Base-by-base conservation (phyloP, 352 stramenopile species). In the Phytophthora nicotianae region DNA sequence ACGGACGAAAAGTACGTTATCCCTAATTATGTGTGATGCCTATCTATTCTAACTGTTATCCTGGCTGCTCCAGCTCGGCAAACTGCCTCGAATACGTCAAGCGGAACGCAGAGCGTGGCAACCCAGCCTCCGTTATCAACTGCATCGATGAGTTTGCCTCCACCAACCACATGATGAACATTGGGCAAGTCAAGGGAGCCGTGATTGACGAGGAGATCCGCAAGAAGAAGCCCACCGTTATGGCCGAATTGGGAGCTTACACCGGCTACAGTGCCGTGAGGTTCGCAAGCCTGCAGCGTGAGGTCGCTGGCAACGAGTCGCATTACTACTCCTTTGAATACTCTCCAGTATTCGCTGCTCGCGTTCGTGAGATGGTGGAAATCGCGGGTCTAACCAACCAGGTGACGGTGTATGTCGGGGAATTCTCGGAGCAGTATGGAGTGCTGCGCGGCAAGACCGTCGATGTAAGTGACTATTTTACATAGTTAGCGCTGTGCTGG, bases 271-370 rank as follows among this genome's bases (percentile, higher is more conserved):
- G 77, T 47, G 54, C 74, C 8, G 77, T 82, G 41, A 68, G 74
- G 3, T 83, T 83, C 17, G 77, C 72, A 8, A 77, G 63, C 35
- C 27, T 75, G 40, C 76, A 86, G 42, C 72, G 69, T 17, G 64
- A 81, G 23, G 66, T 79, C 4, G 60, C 45, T 1, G 40, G 61
- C 11, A 45, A 60, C 7, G 35, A 70, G 48, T 75, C 77, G 14
- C 72, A 84, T 47, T 86, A 79, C 45, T 79, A 74, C 46, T 70
- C 74, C 16, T 86, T 83, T 46, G 74, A 86, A 49, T 82, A 67
- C 66, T 80, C 66, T 13, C 72, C 69, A 2, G 56, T 70, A 51
- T 84, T 72, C 45, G 77, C 77, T 3, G 69, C 57, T 3, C 65
- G 77, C 13, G 72, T 82, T 13, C 52, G 62, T 37, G 74, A 82